Conservation (phyloP, 2,329 filamentous ascomycete genomes). For the Pseudogymnoascus sp. region DNA sequence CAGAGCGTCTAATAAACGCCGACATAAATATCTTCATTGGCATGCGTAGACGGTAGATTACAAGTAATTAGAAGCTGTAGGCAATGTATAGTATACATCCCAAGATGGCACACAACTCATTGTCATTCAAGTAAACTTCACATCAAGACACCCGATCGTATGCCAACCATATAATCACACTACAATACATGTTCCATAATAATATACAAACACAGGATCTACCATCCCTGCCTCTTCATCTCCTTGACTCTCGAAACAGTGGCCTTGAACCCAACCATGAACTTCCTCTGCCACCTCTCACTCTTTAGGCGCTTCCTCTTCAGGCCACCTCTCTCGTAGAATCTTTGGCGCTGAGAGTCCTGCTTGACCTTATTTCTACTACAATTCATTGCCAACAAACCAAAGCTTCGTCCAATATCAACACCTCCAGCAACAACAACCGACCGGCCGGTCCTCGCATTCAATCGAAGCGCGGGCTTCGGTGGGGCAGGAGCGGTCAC, state of each 20-base stretch:
- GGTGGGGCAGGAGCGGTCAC: conserved; percentile 37
- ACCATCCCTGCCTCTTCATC: conserved; percentile 75
- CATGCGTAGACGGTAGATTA: neutral
- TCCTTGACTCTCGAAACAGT: conserved; percentile 58
- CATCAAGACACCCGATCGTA: neutral
- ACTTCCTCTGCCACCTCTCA: conserved; percentile 61
- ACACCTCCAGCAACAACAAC: conserved; percentile 17
- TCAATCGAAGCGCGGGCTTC: conserved; percentile 31
- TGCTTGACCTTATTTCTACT: conserved; percentile 48
- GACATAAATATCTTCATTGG: neutral
- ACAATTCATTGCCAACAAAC: conserved; percentile 35
- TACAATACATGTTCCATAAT: conserved; percentile 10
- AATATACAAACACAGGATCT: conserved; percentile 19
- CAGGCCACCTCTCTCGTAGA: conserved; percentile 67
- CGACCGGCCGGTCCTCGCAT: conserved; percentile 23
- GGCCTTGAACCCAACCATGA: conserved; percentile 60
- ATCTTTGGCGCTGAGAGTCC: conserved; percentile 54
- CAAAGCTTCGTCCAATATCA: conserved; percentile 23
- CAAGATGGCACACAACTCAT: neutral
- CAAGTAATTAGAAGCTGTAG: neutral
- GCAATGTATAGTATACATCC: neutral
- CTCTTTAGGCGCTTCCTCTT: conserved; percentile 69
- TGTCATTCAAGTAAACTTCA: neutral
- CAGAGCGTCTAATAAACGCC: neutral
- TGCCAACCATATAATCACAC: neutral